A percentile compares a stretch with the other conserved stretches of the same genome.
Conservation (phyloP, 2,329 filamentous ascomycete genomes). For the Cercospora sojina region DNA sequence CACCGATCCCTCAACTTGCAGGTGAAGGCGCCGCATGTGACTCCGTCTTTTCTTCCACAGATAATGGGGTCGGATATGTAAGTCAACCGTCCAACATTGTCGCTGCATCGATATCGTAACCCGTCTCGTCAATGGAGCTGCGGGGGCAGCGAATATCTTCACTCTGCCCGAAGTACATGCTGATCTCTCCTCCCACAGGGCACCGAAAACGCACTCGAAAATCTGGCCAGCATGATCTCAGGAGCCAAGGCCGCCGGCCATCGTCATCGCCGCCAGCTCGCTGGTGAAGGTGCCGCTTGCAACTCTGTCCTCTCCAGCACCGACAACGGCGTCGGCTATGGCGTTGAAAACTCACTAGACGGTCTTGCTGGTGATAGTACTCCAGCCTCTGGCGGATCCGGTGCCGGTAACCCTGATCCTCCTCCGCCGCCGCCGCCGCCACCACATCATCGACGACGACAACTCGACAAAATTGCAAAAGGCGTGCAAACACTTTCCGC, state of each 20-base stretch:
- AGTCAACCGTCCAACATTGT: not conserved
- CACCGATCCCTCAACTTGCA: conserved; percentile 28
- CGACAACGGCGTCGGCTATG: conserved; percentile 29
- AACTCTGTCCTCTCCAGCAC: conserved; percentile 26
- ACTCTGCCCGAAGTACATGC: too few species aligned
- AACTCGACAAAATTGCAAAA: conserved; percentile 32
- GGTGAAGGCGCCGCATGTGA: conserved; percentile 28
- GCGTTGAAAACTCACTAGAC: conserved; percentile 27
- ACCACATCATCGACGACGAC: conserved; percentile 12
- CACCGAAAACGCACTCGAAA: conserved; percentile 26
- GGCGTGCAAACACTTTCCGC: conserved; percentile 19
- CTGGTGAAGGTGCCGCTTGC: conserved; percentile 28
- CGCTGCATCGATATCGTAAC: too few species aligned
- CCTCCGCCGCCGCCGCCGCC: not conserved
- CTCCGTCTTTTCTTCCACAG: conserved; percentile 25
- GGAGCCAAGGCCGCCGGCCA: not conserved
- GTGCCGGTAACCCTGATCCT: not conserved
- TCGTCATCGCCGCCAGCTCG: conserved; percentile 24
- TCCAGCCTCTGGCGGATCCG: not conserved
- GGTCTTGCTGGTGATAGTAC: not conserved
- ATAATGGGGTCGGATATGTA: conserved; percentile 27
- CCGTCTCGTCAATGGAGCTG: too few species aligned
- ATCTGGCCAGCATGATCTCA: conserved; percentile 17
- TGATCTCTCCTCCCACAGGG: not conserved
- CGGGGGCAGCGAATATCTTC: too few species aligned